phyloP scores from a whole-genome alignment of 495 filamentous ascomycete species.

The Xylaria flabelliformis region DNA sequence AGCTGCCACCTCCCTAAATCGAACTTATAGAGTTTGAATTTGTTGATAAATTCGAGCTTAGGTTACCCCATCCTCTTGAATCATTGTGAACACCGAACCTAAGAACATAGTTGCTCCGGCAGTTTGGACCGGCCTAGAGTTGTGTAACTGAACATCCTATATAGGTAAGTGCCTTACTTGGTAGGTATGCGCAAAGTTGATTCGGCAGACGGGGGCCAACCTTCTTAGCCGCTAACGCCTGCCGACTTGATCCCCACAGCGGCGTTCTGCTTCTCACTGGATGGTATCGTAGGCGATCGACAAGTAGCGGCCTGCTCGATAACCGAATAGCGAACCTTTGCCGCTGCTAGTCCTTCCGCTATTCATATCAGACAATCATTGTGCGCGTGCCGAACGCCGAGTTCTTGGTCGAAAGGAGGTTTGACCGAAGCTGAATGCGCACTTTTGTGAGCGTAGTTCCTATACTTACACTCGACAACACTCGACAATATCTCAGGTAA shows the following conservation, averaged over 20 bases:
- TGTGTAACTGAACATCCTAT: slow-evolving; percentile 18
- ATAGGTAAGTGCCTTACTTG: neutral
- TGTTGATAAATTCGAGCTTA: slow-evolving; percentile 1
- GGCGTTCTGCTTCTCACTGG: slow-evolving; percentile 12
- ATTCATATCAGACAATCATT: neutral
- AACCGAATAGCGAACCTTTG: slow-evolving; percentile 7
- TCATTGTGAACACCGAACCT: neutral
- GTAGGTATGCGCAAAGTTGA: slow-evolving; percentile 9
- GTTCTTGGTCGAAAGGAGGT: slow-evolving; percentile 2
- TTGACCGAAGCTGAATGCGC: neutral
- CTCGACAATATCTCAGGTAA: no score
- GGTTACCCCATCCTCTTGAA: neutral
- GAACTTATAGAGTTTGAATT: slow-evolving; percentile 20
- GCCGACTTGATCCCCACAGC: slow-evolving; percentile 1
- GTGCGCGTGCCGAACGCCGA: slow-evolving; percentile 16
- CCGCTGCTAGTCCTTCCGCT: neutral
- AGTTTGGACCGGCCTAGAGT: slow-evolving; percentile 22
- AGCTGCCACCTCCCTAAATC: neutral
- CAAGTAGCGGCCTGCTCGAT: neutral
- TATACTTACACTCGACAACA: neutral
- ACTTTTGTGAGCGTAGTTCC: neutral
- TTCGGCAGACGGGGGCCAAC: neutral
- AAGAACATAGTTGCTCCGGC: slow-evolving; percentile 5
- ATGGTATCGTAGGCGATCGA: neutral
- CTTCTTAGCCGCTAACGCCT: neutral